Evolutionary conservation across 768 basidiomycete genomes (phyloP), one percentile per base, ranked within the genome.

Genomic region (Podaxis rugospora): DNA sequence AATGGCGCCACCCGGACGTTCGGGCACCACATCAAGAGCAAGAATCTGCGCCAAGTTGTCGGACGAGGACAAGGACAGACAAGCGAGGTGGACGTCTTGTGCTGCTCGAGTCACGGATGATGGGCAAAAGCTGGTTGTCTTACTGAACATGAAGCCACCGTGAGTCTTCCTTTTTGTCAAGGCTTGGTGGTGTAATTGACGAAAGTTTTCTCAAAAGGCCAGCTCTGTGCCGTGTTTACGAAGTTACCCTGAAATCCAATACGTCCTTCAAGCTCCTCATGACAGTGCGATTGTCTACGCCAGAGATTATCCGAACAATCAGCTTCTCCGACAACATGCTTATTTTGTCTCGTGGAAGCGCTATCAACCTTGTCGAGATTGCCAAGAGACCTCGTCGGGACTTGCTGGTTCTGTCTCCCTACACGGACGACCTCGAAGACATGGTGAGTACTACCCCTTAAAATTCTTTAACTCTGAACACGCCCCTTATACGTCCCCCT

Each of bases 351-450:
- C 59, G 59, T 35, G 59, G 59, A 53, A 60, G 40, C n/a, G 40
- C 51, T 4, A 44, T 60, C 18, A 60, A 53, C 23, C 59, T 60
- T 25, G 59, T 60, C 1, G 51, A 53, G 25, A 60, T 60, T n/a
- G 27, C 42, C 28, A 36, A 44, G 32, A 53, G 36, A 18, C 59
- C 44, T 56, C 57, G 58, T 28, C 58, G 16, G 23, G 63, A 11
- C 32, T 37, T 53, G 16, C n/a, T 52, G 11, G 18, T 54, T 28
- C 53, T 53, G 59, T 70, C 27, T 59, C 65, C 65, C 13, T 66
- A 65, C 47, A 59, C 65, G 9, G 70, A 71, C 13, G 74, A 72
- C 46, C 50, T 68, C 2, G 78, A 77, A 42, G 74, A 75, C 51
- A 50, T 73, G 63, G 78, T 79, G 55, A 55, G 71, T 72, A 25